A percentile compares a stretch with the other conserved stretches of the same genome.
These are phyloP conservation scores for Tetrastigma voinierianum DNA, from an alignment of 164 flowering plant genomes.

Conservation along the genomic window DNA sequence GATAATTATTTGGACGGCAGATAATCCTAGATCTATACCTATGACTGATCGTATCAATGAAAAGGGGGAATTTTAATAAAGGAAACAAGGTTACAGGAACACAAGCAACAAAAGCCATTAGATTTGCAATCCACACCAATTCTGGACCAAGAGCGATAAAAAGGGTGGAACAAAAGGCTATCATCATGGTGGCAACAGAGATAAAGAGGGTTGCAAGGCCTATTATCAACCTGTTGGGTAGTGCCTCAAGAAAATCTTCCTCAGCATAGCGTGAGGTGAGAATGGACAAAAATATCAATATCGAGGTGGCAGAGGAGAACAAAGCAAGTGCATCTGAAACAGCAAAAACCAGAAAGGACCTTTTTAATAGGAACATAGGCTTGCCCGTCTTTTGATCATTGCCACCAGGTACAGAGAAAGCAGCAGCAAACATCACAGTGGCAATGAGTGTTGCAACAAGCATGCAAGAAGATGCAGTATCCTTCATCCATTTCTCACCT, in stretches of 20 bases:
- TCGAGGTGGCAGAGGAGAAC: constrained; percentile 28
- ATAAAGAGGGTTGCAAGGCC: constrained; percentile 25
- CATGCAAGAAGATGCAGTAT: constrained; percentile 37
- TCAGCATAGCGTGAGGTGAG: constrained; percentile 44
- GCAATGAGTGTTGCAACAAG: constrained; percentile 42
- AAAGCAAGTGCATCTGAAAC: constrained; percentile 32
- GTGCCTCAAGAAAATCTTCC: constrained; percentile 27
- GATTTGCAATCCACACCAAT: neutral
- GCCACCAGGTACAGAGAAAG: constrained; percentile 44
- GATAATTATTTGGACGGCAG: too few relatives aligned
- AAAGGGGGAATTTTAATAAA: neutral
- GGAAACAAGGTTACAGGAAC: neutral
- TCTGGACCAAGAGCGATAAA: neutral
- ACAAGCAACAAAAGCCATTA: neutral
- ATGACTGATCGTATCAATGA: too few relatives aligned
- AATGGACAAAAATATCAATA: constrained; percentile 40
- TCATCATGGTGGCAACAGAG: constrained; percentile 23
- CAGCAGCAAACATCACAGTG: constrained; percentile 38
- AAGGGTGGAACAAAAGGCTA: constrained; percentile 21
- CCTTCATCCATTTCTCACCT: constrained; percentile 47
- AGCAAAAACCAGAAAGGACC: constrained; percentile 25
- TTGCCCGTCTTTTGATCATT: constrained; percentile 14
- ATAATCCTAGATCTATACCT: too few relatives aligned
- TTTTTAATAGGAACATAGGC: constrained; percentile 14
- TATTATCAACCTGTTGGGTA: constrained; percentile 28